Evolutionary conservation across 352 stramenopile species (phyloP).

Genomic region (Globisporangium splendens): DNA sequence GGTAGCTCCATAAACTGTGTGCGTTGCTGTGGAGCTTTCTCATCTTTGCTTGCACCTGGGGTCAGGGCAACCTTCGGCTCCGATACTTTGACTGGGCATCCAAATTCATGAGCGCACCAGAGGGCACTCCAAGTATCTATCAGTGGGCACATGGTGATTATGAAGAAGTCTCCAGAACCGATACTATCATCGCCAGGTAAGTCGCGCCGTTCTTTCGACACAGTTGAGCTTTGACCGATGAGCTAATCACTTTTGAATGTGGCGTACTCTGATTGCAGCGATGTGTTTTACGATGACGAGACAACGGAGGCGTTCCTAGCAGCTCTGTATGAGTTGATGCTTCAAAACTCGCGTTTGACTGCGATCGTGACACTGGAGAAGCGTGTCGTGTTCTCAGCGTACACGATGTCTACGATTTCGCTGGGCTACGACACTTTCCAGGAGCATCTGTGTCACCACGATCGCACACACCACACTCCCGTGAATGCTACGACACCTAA

Average conservation of each 20-base stretch:
- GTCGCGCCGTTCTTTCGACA: not conserved
- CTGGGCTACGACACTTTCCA: constrained; percentile 59
- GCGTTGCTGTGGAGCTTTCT: not conserved
- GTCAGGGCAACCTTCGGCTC: constrained; percentile 20
- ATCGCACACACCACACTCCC: constrained; percentile 14
- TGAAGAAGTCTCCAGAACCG: constrained; percentile 12
- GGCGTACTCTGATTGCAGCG: constrained; percentile 20
- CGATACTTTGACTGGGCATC: constrained; percentile 22
- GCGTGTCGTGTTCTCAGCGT: constrained; percentile 54
- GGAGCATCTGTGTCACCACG: constrained; percentile 34
- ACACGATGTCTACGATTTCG: constrained; percentile 39
- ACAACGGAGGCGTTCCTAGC: constrained; percentile 37
- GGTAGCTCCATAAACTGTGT: not conserved
- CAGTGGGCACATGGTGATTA: constrained; percentile 23
- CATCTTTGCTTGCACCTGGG: not conserved
- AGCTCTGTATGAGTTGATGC: constrained; percentile 36
- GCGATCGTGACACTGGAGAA: constrained; percentile 39
- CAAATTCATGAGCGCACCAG: constrained; percentile 8
- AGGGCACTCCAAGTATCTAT: constrained; percentile 12
- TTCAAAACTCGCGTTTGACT: constrained; percentile 16
- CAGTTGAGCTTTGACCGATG: not conserved
- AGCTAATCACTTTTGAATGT: not conserved
- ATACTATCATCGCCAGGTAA: constrained; percentile 37
- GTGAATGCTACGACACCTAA: constrained; percentile 12
- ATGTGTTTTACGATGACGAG: constrained; percentile 67